Evolutionary conservation across 805 yeast genomes (phyloP).

Genomic region (Suhomyces tanzawaensis): DNA sequence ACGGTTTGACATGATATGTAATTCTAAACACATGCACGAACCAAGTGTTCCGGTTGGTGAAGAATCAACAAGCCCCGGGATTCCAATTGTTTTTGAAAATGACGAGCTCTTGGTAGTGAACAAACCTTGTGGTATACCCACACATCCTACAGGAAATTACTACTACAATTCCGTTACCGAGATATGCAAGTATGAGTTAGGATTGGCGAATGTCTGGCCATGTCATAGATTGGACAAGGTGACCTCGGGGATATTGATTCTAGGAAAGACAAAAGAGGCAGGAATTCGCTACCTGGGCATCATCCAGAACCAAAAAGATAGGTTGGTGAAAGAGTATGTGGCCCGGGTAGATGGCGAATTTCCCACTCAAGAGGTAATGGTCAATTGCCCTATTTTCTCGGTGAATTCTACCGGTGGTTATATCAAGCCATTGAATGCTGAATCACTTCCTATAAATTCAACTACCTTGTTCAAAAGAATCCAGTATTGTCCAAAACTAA

Average conservation of each 20-base stretch:
- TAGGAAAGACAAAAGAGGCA: constrained; percentile 36
- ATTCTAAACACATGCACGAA: constrained; percentile 45
- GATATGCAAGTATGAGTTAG: constrained; percentile 33
- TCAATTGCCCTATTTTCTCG: constrained; percentile 41
- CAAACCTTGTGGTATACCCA: constrained; percentile 54
- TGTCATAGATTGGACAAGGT: constrained; percentile 51
- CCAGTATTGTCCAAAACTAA: constrained; percentile 20
- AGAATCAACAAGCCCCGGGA: neutral
- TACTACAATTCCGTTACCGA: constrained; percentile 43
- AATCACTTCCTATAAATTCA: constrained; percentile 26
- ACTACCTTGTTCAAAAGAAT: constrained; percentile 33
- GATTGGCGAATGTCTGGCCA: constrained; percentile 33
- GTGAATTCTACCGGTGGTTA: constrained; percentile 34
- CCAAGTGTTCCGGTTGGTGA: constrained; percentile 30
- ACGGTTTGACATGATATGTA: constrained; percentile 18
- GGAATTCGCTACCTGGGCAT: constrained; percentile 31
- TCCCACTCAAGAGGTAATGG: constrained; percentile 25
- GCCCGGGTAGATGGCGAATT: constrained; percentile 46
- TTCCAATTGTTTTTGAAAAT: constrained; percentile 34
- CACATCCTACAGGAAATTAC: constrained; percentile 51
- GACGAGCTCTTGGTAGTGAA: constrained; percentile 41
- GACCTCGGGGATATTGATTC: constrained; percentile 49
- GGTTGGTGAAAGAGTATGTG: constrained; percentile 41
- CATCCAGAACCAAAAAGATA: constrained; percentile 26
- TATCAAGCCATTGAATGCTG: constrained; percentile 24